Conservation (phyloP, 2,329 filamentous ascomycete species). For the Neonectria ditissima region DNA sequence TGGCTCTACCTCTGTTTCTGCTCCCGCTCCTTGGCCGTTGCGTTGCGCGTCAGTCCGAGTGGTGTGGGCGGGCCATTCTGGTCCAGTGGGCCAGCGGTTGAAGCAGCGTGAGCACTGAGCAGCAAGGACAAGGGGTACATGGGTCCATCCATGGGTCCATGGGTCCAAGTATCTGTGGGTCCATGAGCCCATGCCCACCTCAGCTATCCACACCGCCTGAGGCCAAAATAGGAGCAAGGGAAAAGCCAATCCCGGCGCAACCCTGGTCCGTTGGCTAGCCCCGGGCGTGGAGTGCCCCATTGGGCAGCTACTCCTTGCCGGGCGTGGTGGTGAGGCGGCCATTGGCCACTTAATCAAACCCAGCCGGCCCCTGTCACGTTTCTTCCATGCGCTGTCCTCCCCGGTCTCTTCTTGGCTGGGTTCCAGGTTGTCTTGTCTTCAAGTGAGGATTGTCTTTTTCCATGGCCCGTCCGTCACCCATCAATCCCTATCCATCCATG, state of each 20-base stretch:
- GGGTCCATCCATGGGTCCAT: conserved; percentile 17
- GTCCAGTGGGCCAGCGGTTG: conserved; percentile 33
- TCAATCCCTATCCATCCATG: conserved; percentile 5
- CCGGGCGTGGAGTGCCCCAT: conserved; percentile 61
- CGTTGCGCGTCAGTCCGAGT: conserved; percentile 43
- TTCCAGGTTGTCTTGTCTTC: conserved; percentile 12
- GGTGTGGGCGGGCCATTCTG: conserved; percentile 38
- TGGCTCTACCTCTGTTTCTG: too few relatives aligned
- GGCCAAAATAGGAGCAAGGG: conserved; percentile 47
- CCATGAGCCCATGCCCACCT: conserved; percentile 35
- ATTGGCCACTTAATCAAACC: conserved; percentile 67
- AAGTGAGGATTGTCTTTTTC: conserved; percentile 2
- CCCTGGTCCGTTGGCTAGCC: conserved; percentile 58
- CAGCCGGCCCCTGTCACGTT: conserved; percentile 62
- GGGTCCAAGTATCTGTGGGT: conserved; percentile 20
- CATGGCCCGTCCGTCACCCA: conserved; percentile 13
- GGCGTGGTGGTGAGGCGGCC: conserved; percentile 51
- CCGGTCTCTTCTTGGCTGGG: conserved; percentile 41
- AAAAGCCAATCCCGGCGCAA: conserved; percentile 52
- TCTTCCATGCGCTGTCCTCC: conserved; percentile 63
- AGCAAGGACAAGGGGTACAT: conserved; percentile 20
- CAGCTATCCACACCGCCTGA: conserved; percentile 49
- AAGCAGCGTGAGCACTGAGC: conserved; percentile 28
- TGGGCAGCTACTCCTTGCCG: conserved; percentile 61
- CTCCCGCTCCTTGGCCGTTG: conserved; percentile 8